Evolutionary conservation across 2,329 filamentous ascomycete genomes (phyloP), one percentile per base, ranked within the genome.

Genomic region (Phyllosticta citrichinensis): DNA sequence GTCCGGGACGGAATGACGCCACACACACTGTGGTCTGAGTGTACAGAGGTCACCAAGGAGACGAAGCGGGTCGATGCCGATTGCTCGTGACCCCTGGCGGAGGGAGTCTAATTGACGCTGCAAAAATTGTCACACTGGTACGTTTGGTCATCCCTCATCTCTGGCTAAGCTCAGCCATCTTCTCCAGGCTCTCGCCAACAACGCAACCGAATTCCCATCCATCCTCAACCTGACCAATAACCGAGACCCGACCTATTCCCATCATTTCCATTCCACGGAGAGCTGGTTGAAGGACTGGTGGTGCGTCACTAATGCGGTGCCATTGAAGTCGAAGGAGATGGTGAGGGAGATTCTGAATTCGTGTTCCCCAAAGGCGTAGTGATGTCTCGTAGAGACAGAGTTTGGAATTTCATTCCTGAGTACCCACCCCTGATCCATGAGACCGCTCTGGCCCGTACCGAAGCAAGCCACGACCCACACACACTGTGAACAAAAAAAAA

Each of bases 51-150:
- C 25, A 72, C 76, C 1, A 65, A 71, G 0, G 77, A 81, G 22
- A 74, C 74, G 1, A 66, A 71, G 5, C 63, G 65, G 0, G 66
- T 65, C 8, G 60, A 74, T 3, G 75, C 75, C 0, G 81, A 85
- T 70, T 79, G 51, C 66, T 85, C 5, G 68, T 84, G 11, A 84
- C 81, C 0, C 67, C 84, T 2, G 81, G 83, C 3, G 81, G 75
- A 0, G 81, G 82, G 0, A 81, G 77, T 55, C 66, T 84, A n/a
- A 83, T 80, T 0, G 81, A 84, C 66, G 80, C 73, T 0, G 81
- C 81, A 0, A 84, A 84, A 67, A 71, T 84, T 1, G 71, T 80
- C 25, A 71, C 76, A 3, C 70, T 81, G 22, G 80, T 77, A 59
- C 11, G 56, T 63, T 52, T 9, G 63, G 57, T 65, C 62, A 12